Conservation (phyloP, 2,329 filamentous ascomycete genomes). For the Fusarium sp. region DNA sequence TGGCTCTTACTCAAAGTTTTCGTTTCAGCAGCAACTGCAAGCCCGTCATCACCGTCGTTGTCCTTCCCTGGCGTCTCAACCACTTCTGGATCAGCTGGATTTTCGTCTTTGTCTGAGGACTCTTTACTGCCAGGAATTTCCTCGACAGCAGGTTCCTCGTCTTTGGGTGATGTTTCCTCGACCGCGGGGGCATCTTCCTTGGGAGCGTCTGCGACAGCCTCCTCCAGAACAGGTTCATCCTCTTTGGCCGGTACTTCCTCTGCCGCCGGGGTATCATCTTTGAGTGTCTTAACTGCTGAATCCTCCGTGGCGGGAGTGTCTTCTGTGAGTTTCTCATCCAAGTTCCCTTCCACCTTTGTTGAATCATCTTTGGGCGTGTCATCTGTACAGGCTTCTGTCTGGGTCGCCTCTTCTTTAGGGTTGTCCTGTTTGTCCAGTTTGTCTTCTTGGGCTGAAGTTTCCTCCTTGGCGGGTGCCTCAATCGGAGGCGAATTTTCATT, state of each 20-base stretch:
- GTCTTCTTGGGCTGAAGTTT: no score
- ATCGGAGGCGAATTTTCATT: background rate
- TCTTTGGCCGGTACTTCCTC: background rate
- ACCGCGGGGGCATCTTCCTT: background rate
- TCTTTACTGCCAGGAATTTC: constrained; percentile 17
- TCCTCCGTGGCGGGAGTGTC: constrained; percentile 3
- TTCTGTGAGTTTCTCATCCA: constrained; percentile 8
- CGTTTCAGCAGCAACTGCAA: constrained; percentile 9
- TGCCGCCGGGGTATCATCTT: background rate
- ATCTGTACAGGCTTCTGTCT: constrained; percentile 16
- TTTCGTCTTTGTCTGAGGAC: constrained; percentile 1
- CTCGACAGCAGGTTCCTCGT: constrained; percentile 1
- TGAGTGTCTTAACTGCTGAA: constrained; percentile 2
- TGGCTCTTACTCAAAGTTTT: constrained; percentile 41
- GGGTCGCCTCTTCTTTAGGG: constrained; percentile 3
- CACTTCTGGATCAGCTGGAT: constrained; percentile 5
- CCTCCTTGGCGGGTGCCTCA: no score
- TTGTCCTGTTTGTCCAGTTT: no score
- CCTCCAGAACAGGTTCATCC: no score
- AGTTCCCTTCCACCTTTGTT: constrained; percentile 7
- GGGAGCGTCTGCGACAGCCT: background rate
- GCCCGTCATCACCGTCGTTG: constrained; percentile 29
- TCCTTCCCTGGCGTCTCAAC: constrained; percentile 14
- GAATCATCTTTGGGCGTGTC: constrained; percentile 22
- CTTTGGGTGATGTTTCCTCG: constrained; percentile 10